Conservation (phyloP, 2,329 filamentous ascomycete genomes). For the Alternaria infectoria region DNA sequence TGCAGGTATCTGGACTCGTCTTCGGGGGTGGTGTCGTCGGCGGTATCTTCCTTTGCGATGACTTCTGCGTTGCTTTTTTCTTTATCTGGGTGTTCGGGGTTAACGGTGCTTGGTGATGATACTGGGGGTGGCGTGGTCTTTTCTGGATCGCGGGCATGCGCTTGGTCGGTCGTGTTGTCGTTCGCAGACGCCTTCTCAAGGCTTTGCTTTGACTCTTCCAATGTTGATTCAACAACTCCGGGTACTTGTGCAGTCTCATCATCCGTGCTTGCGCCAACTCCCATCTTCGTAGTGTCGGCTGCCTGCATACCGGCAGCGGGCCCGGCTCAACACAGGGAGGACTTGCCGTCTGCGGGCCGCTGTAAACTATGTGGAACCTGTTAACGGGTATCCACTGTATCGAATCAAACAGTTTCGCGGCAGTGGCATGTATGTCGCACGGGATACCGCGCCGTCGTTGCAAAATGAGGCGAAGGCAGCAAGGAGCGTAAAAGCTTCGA, state of each 20-base stretch:
- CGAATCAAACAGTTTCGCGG: not conserved
- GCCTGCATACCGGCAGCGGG: slow-evolving; percentile 10
- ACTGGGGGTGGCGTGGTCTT: not conserved
- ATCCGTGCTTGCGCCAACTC: not conserved
- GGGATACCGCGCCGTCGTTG: not conserved
- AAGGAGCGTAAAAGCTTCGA: too few relatives aligned
- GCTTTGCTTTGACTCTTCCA: not conserved
- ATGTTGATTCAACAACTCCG: not conserved
- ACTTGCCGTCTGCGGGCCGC: slow-evolving; percentile 14
- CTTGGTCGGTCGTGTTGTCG: not conserved
- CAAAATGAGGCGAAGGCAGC: not conserved
- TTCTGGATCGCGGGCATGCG: not conserved
- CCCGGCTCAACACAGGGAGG: not conserved
- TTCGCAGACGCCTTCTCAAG: not conserved
- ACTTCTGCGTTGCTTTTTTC: not conserved
- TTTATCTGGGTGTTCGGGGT: not conserved
- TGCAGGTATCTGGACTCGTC: slow-evolving; percentile 46
- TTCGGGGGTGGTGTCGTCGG: slow-evolving; percentile 22
- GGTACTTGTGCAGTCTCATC: not conserved
- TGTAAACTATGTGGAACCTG: not conserved
- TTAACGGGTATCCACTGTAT: not conserved
- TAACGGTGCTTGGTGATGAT: not conserved
- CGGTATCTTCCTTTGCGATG: not conserved
- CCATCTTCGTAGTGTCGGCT: not conserved
- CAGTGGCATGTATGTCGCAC: not conserved